Conservation (phyloP, 2,329 filamentous ascomycete species). For the Neonectria magnoliae region DNA sequence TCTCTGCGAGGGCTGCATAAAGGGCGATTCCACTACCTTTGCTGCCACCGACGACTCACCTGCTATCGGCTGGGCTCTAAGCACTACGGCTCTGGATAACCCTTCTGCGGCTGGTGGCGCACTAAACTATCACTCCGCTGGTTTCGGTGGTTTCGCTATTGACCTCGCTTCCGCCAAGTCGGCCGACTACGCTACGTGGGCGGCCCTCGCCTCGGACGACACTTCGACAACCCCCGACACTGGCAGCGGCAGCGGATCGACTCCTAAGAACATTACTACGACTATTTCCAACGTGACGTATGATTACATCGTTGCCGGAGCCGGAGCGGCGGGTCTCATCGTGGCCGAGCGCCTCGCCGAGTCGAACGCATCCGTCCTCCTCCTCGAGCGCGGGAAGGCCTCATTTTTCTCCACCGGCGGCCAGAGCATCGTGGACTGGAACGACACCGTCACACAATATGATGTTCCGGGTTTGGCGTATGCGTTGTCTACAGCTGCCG, state of each 20-base stretch:
- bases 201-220: conserved; percentile 55
- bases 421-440: conserved; percentile 72
- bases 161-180: conserved; percentile 50
- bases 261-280: conserved; percentile 43
- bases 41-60: conserved; percentile 56
- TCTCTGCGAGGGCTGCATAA: conserved; percentile 68
- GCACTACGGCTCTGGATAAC: conserved; percentile 54
- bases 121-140: conserved; percentile 53
- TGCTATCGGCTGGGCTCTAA: conserved; percentile 67
- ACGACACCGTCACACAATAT: conserved; percentile 72
- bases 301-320: conserved; percentile 73
- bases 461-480: too few species aligned
- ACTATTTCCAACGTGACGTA: conserved; percentile 51
- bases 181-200: conserved; percentile 54
- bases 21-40: conserved; percentile 56
- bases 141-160: conserved; percentile 57
- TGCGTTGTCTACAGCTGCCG: too few species aligned
- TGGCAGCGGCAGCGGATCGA: conserved; percentile 41
- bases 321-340: conserved; percentile 68
- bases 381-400: conserved; percentile 65
- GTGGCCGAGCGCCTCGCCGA: conserved; percentile 68
- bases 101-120: conserved; percentile 45
- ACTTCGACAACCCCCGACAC: conserved; percentile 43
- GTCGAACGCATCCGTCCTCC: conserved; percentile 70
- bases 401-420: conserved; percentile 72